These are phyloP conservation scores for Trypanosoma congolense DNA, from an alignment of 208 protist genomes.

Conservation along the genomic window DNA sequence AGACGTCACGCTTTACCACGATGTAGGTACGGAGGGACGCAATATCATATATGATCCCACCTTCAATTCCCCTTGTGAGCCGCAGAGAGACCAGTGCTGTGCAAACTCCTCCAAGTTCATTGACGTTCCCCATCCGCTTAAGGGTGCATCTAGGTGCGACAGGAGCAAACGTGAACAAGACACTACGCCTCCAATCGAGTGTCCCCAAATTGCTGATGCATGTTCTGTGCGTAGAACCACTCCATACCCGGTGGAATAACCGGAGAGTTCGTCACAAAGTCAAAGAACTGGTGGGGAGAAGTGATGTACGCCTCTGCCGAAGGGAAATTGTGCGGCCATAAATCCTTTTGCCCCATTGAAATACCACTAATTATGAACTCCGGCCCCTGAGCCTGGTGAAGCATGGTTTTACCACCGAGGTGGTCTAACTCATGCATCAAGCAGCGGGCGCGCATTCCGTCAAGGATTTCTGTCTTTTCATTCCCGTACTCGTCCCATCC, in stretches of 20 bases:
- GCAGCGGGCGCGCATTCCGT: constrained; percentile 77
- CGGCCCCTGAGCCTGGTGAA: constrained; percentile 65
- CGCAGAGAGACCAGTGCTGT: too few relatives aligned
- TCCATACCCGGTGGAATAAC: constrained; percentile 75
- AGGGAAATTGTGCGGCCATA: constrained; percentile 83
- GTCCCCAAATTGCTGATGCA: constrained; percentile 52
- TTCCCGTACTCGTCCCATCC: constrained; percentile 73
- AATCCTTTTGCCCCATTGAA: constrained; percentile 69
- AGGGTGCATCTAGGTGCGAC: neutral
- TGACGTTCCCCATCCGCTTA: neutral
- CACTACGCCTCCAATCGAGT: constrained; percentile 26
- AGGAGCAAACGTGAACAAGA: neutral
- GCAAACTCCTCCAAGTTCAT: too few relatives aligned
- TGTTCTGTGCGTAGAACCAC: constrained; percentile 66
- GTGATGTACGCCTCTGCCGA: constrained; percentile 84
- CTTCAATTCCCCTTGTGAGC: too few relatives aligned
- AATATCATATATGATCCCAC: too few relatives aligned
- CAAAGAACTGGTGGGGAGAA: constrained; percentile 70
- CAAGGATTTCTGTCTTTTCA: constrained; percentile 62
- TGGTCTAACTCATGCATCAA: constrained; percentile 90
- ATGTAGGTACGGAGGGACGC: too few relatives aligned
- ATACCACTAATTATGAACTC: constrained; percentile 79
- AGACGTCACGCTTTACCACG: too few relatives aligned
- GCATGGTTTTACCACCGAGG: constrained; percentile 74
- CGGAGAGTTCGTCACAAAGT: constrained; percentile 74